Evolutionary conservation across 2,329 filamentous ascomycete species (phyloP), one percentile per base, ranked within the genome.

Genomic region (Colletotrichum horii): DNA sequence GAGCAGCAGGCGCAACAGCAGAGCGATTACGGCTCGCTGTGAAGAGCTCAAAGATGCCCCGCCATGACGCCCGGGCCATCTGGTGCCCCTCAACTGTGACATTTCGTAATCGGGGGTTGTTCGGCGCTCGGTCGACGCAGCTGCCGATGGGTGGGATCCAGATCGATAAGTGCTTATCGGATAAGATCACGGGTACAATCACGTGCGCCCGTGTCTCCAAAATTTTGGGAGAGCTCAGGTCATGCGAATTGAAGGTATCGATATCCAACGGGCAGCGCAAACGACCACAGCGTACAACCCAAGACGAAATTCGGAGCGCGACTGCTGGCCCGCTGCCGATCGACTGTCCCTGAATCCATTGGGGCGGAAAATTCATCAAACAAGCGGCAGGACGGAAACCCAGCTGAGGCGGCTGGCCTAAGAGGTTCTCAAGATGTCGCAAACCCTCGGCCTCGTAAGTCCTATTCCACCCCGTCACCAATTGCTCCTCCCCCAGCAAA

Each of bases 391-490:
- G 14, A 38, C 22, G 11, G 26, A 55, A 30, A 16, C 7, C 43
- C 64, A 52, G 70, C 58, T 74, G 64, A 74, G 74, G 70, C 70
- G 65, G 74, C 56, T 36, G 24, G 74, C 74, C 74, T 60, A 56
- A 64, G 55, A 38, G 55, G 32, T 74, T 79, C 78, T 79, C 84
- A 87, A 74, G 58, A 96, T 96, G 94, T 96, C 94, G 80, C 94
- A 96, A 89, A 93, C 91, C 79, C 87, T 96, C 82, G 94, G 94
- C 81, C 88, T 94, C 84, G 94, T 96, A 91, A 80, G 84, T 77
- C 60, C 60, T 71, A 70, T 64, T 24, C 62, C 66, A 52, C 69
- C 24, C 32, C 30, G 16, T 19, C 32, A 66, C 26, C 65, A 68
- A 66, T 61, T 68, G 48, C 66, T 26, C 24, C 71, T 75, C 61